Evolutionary conservation across 129 eudicot genomes (phyloP), one percentile per base, ranked within the genome.

Genomic region (Cynara cardunculus): DNA sequence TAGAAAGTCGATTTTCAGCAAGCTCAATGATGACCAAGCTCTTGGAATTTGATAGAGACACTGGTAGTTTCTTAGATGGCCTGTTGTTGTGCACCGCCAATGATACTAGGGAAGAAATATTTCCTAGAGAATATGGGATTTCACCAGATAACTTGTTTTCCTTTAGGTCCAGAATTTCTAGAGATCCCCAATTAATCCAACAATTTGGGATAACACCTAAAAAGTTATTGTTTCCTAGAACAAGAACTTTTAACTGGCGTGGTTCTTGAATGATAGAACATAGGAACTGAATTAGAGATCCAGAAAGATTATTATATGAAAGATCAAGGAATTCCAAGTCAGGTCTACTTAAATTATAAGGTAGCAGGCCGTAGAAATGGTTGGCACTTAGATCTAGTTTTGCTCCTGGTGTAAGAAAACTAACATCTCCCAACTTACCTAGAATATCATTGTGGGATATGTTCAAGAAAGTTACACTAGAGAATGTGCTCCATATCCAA

Each of bases 391-490:
- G 80, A 22, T 12, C 41, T 22, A 32, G 9, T 27, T 49, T 10
- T 75, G 49, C 53, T 71, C 30, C 53, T 3, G 72, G 53, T 71
- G 59, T 21, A 35, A 71, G 28, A 34, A 71, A 71, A 71, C 59
- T 34, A 25, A 65, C 44, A 78, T 76, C 41, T 53, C 84, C 78
- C 39, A 86, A 44, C 44, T 34, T 21, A 1, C 89, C 89, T 27
- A 35, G 9, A 25, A 82, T 69, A 37, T 86, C 72, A 19, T 86
- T 86, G 74, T 77, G 89, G 19, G 86, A 86, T 25, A 86, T 22
- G 66, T 86, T 53, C 1, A 86, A 22, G 32, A 6, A 44, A 0
- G 2, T 1, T 7, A 73, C 2, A 11, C 2, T 2, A 19, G 81
- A 53, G 27, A 71, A 83, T 10, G 69, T 7, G 19, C n/a, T 73